These are phyloP conservation scores for Fusarium guadeloupense DNA, from an alignment of 2,329 filamentous ascomycete species.

Conservation along the genomic window DNA sequence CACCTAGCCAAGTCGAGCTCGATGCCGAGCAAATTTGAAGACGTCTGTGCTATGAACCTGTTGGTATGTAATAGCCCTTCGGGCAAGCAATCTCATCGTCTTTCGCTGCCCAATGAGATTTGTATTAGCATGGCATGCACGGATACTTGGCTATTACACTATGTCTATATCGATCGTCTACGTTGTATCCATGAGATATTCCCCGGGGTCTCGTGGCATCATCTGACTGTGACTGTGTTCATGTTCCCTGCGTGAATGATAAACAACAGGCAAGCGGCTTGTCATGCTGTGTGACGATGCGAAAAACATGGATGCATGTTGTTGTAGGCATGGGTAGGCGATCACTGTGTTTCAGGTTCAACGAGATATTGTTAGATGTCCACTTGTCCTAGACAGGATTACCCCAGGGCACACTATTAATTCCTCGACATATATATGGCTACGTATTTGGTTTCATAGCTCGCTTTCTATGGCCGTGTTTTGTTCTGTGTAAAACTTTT, in stretches of 20 bases:
- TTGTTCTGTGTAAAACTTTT: not conserved
- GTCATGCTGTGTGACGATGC: constrained; percentile 5
- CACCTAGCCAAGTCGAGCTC: not conserved
- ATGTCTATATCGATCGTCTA: not conserved
- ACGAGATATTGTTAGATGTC: constrained; percentile 33
- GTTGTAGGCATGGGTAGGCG: constrained; percentile 17
- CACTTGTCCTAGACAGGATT: not conserved
- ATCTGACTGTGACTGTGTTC: not conserved
- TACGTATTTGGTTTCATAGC: not conserved
- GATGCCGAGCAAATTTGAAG: not conserved
- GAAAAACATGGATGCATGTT: constrained; percentile 13
- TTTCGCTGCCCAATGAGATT: not conserved
- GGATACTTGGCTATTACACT: not conserved
- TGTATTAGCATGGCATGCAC: not conserved
- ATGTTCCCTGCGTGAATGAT: constrained; percentile 4
- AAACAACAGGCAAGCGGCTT: constrained; percentile 1
- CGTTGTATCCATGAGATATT: constrained; percentile 20
- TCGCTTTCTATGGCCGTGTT: not conserved
- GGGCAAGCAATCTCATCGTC: not conserved
- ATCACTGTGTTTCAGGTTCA: constrained; percentile 38
- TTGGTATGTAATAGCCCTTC: not conserved
- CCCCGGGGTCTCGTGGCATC: constrained; percentile 16
- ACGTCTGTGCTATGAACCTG: not conserved
- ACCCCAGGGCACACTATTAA: not conserved
- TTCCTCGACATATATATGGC: not conserved